Evolutionary conservation across 352 stramenopile genomes (phyloP).

Genomic region (Pythium apleroticum): DNA sequence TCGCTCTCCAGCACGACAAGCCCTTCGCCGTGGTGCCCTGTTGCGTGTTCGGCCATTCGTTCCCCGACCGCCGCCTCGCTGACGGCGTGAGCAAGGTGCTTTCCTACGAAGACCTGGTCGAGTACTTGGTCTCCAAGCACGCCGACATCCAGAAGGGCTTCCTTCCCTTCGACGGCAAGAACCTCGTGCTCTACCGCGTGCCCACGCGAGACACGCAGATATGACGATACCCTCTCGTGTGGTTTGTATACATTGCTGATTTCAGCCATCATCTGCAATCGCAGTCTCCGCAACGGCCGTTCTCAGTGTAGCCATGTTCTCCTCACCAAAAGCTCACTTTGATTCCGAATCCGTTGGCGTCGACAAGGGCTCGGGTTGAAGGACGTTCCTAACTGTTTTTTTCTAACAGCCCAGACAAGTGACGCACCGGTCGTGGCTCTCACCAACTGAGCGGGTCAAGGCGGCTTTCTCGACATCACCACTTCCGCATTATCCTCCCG

Average conservation of each 20-base stretch:
- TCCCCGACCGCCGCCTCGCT: constrained; percentile 62
- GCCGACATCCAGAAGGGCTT: constrained; percentile 56
- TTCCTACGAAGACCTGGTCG: constrained; percentile 77
- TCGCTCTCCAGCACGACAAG: constrained; percentile 87
- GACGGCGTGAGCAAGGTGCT: constrained; percentile 51
- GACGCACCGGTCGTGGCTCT: constrained; percentile 14
- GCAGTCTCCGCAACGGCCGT: neutral
- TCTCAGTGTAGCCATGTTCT: neutral
- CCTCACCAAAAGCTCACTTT: neutral
- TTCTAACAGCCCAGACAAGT: constrained; percentile 3
- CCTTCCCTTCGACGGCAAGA: constrained; percentile 82
- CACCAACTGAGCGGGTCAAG: neutral
- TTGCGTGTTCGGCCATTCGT: constrained; percentile 93
- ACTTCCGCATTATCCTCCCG: neutral
- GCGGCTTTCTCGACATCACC: neutral
- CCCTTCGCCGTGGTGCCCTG: constrained; percentile 96
- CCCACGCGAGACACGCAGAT: neutral
- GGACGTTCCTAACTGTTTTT: constrained; percentile 17
- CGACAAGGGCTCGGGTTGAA: constrained; percentile 23
- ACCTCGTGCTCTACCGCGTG: constrained; percentile 72
- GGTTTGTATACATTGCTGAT: neutral
- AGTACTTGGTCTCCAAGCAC: constrained; percentile 79
- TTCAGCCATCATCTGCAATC: neutral
- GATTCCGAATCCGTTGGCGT: constrained; percentile 6
- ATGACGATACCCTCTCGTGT: neutral